phyloP scores from a whole-genome alignment of 2,329 filamentous ascomycete species.

The Pezicula carpinea region DNA sequence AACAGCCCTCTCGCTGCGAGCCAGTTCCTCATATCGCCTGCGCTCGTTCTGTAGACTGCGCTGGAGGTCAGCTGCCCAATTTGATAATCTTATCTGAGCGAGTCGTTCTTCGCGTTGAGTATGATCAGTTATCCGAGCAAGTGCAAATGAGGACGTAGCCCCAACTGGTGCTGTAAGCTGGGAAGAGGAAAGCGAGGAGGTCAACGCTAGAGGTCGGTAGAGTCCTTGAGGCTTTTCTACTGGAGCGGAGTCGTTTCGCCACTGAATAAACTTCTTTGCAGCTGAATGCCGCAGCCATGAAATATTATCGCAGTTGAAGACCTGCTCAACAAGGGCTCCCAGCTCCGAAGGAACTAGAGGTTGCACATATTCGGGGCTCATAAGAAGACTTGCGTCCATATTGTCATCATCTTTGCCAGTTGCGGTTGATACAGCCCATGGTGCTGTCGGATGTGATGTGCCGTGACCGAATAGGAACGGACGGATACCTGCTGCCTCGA shows the following conservation, averaged over 20 bases:
- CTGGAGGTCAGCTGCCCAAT: slow-evolving; percentile 80
- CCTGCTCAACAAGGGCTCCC: slow-evolving; percentile 57
- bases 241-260: slow-evolving; percentile 45
- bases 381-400: slow-evolving; percentile 90
- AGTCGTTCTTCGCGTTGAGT: slow-evolving; percentile 55
- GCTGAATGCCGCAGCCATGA: slow-evolving; percentile 78
- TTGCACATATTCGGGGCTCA: slow-evolving; percentile 86
- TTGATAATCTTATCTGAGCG: slow-evolving; percentile 67
- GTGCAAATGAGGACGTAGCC: slow-evolving; percentile 45
- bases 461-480: slow-evolving; percentile 57
- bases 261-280: slow-evolving; percentile 75
- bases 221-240: slow-evolving; percentile 25
- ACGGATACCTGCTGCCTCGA: slow-evolving; percentile 53
- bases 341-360: slow-evolving; percentile 78
- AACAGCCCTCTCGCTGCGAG: slow-evolving; percentile 57
- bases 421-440: slow-evolving; percentile 75
- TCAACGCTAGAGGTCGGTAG: slow-evolving; percentile 30
- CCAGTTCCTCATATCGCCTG: slow-evolving; percentile 60
- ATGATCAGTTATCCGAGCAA: slow-evolving; percentile 57
- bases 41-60: slow-evolving; percentile 69
- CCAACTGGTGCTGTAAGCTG: slow-evolving; percentile 25
- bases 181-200: slow-evolving; percentile 13
- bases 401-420: slow-evolving; percentile 67
- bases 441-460: slow-evolving; percentile 33
- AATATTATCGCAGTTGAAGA: slow-evolving; percentile 76